These are phyloP conservation scores for Claviceps arundinis DNA, from an alignment of 2,329 filamentous ascomycete genomes.

Conservation along the genomic window DNA sequence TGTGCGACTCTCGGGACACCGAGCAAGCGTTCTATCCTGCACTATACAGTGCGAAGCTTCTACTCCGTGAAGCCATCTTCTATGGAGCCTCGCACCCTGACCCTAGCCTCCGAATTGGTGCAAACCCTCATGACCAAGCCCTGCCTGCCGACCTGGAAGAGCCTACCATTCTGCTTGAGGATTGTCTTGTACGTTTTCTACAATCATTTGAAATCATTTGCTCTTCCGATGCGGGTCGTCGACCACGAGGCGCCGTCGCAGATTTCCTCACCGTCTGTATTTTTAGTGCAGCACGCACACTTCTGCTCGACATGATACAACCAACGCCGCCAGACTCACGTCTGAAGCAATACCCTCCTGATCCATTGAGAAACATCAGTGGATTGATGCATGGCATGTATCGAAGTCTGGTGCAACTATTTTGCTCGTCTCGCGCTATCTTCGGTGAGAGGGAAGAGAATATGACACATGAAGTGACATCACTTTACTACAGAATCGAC, in stretches of 20 bases:
- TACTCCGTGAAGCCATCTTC: slow-evolving; percentile 41
- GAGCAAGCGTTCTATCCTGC: slow-evolving; percentile 37
- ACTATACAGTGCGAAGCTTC: slow-evolving; percentile 39
- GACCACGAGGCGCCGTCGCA: slow-evolving; percentile 35
- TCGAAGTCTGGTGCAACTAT: slow-evolving; percentile 30
- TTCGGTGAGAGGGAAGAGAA: slow-evolving; percentile 30
- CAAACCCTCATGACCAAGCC: slow-evolving; percentile 10
- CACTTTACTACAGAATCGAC: slow-evolving; percentile 26
- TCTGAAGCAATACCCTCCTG: background rate
- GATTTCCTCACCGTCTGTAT: slow-evolving; percentile 42
- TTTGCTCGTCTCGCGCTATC: slow-evolving; percentile 29
- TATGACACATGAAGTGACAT: slow-evolving; percentile 31
- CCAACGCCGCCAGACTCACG: background rate
- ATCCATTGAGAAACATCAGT: background rate
- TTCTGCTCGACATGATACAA: slow-evolving; percentile 31
- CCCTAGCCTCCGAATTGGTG: slow-evolving; percentile 25
- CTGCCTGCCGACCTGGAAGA: slow-evolving; percentile 28
- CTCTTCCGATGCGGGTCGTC: slow-evolving; percentile 24
- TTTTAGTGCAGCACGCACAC: slow-evolving; percentile 41
- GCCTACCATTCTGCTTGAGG: slow-evolving; percentile 34
- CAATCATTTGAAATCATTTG: slow-evolving; percentile 32
- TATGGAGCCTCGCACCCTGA: slow-evolving; percentile 38
- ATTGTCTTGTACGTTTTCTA: slow-evolving; percentile 37
- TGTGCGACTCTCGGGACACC: slow-evolving; percentile 33
- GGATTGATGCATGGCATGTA: slow-evolving; percentile 6